Base-by-base conservation (phyloP, 441 rosid genomes). In the Populus trichocarpa region DNA sequence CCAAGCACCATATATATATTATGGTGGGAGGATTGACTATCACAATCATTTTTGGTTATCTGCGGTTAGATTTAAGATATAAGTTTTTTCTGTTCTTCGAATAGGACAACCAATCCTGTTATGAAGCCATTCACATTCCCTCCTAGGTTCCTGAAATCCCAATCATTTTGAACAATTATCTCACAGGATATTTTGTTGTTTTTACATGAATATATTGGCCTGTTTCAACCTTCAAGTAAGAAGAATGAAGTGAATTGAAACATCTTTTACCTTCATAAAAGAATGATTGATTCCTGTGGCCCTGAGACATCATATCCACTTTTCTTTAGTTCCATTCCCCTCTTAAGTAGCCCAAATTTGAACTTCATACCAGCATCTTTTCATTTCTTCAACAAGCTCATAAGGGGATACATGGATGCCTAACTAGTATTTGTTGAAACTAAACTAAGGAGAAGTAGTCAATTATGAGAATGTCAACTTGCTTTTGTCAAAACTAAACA, bases 401-500 rank as follows among this genome's bases (percentile, higher is more conserved):
- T 14, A 25, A 23, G 63, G 22, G 18, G 38, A 67, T 72, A 28
- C 50, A 33, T 79, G 67, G 68, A 38, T 35, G 42, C 63, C 71
- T 75, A 72, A 75, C 35, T 64, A 35, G 28, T 64, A 7, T 26
- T 38, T 70, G 40, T 74, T 70, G 75, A 70, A 73, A 6, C 68
- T 35, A 26, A 26, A 35, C 14, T n/a, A 25, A 36, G 67, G 80
- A 79, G 33, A 33, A 3, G 63, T 38, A 30, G 50, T 53, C 33
- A 74, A 36, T 63, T 64, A 23, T 71, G 74, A 70, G 20, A 65
- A 61, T 79, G 25, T 35, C 28, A 70, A 65, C 76, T 16, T 68
- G 36, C 16, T 42, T 72, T 33, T 73, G 4, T 77, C 16, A 33
- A 32, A 67, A 67, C 28, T 53, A 50, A 74, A 78, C 11, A 38